Evolutionary conservation across 192 early-diverging fungal genomes (phyloP).

Genomic region (Dimargaris verticillata): DNA sequence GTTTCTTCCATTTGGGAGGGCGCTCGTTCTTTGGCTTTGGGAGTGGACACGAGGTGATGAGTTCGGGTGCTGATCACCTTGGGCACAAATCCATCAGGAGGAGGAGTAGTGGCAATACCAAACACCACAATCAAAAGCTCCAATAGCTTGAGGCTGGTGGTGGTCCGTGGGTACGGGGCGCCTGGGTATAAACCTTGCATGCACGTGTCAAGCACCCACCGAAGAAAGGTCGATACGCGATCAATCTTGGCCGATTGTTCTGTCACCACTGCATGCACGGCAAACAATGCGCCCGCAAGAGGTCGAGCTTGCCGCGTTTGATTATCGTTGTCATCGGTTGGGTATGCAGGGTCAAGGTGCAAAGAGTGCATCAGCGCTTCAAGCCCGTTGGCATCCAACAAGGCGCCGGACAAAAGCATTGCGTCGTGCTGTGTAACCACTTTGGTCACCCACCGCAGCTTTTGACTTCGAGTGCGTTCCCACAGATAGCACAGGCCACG

Average conservation of each 20-base stretch:
- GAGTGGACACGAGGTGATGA: not conserved
- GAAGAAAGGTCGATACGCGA: conserved; percentile 33
- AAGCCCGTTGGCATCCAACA: not conserved
- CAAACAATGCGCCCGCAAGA: conserved; percentile 10
- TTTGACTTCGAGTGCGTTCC: conserved; percentile 4
- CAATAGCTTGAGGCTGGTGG: conserved; percentile 38
- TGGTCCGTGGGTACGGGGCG: conserved; percentile 50
- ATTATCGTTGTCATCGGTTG: not conserved
- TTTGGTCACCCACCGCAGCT: not conserved
- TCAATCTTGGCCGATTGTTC: conserved; percentile 17
- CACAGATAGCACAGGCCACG: conserved; percentile 21
- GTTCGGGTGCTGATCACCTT: conserved; percentile 7
- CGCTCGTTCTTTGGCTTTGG: not conserved
- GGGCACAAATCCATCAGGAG: conserved; percentile 25
- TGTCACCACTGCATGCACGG: conserved; percentile 11
- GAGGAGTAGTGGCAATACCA: conserved; percentile 30
- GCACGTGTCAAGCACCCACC: conserved; percentile 39
- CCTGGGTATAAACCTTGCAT: conserved; percentile 55
- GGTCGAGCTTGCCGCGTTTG: not conserved
- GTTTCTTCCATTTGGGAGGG: conserved; percentile 7
- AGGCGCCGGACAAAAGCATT: not conserved
- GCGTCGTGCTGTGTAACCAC: not conserved
- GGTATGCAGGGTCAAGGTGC: not conserved
- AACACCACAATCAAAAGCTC: conserved; percentile 30
- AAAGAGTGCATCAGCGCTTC: not conserved